Evolutionary conservation across 306 rosid genomes (phyloP).

Genomic region (Sicyos edulis): DNA sequence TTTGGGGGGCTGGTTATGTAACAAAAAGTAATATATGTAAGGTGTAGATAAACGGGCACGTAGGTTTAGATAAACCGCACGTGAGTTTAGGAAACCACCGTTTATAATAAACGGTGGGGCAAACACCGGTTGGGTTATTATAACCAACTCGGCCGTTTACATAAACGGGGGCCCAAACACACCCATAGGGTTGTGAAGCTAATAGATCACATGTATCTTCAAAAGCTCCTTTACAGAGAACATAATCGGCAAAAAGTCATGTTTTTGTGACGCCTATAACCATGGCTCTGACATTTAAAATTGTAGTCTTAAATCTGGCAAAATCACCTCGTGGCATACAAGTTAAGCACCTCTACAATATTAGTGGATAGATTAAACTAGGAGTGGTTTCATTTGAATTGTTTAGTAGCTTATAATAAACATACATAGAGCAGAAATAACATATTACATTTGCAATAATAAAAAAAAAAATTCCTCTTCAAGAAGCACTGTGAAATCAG

Average conservation of each 20-base stretch:
- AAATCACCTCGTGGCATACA: conserved; percentile 10
- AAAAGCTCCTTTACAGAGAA: not conserved
- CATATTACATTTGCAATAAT: not conserved
- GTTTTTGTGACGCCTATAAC: not conserved
- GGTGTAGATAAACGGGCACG: too few species aligned
- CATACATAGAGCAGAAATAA: not conserved
- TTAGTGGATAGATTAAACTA: not conserved
- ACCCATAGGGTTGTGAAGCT: too few species aligned
- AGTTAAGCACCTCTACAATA: not conserved
- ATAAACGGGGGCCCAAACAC: too few species aligned
- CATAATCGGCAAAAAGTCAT: not conserved
- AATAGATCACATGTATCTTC: not conserved
- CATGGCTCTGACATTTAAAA: not conserved
- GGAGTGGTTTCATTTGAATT: not conserved
- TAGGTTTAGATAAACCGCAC: too few species aligned
- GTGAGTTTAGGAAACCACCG: too few species aligned
- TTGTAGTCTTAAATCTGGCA: conserved; percentile 1
- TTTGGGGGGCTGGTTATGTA: too few species aligned
- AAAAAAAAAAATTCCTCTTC: not conserved
- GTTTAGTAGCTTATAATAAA: not conserved
- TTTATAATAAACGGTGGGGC: too few species aligned
- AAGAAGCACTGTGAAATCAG: not conserved
- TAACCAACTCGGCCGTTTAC: too few species aligned
- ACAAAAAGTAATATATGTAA: too few species aligned
- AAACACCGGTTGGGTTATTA: too few species aligned